Evolutionary conservation across 257 asterid species (phyloP), one percentile per base, ranked within the genome.

Genomic region (Ajuga chamaepitys): DNA sequence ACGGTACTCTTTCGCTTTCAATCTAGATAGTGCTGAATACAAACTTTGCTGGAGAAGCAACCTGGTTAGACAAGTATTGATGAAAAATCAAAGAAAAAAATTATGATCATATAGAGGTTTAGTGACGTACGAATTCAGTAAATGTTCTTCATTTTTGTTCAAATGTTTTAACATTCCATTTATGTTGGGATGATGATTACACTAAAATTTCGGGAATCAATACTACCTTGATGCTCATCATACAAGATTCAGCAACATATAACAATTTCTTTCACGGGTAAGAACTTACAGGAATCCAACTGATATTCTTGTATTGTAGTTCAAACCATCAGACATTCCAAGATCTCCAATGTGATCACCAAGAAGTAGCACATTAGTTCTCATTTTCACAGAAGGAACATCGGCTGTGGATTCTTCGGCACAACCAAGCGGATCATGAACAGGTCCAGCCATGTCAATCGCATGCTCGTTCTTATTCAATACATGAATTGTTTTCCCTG

Each of bases 401-500:
- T 88, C 95, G 12, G 84, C 72, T 17, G 62, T 22, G 52, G 51
- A 72, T 72, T 81, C 92, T 75, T 82, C 71, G 22, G 67, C 62
- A 65, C 77, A 84, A 58, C 82, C 86, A 21, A 77, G 67, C 73
- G 70, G 74, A 18, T 75, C 85, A 68, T 87, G 95, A 70, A 90
- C 65, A 48, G 93, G 95, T 64, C 75, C 96, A 69, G 92, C 96
- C 97, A 90, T 87, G 78, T 85, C 93, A 62, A 90, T 83, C 13
- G 96, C 98, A 80, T 91, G 98, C 79, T 91, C 98, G 46, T 91
- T 91, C 86, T 91, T 91, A 74, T 91, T 91, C 72, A 86, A 77
- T 60, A 87, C 93, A 74, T 91, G 98, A 74, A 88, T 91, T n/a
- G 95, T 86, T 75, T 88, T 91, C 54, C 98, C 98, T 91, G 84